These are phyloP conservation scores for Cercophora newfieldiana DNA, from an alignment of 495 filamentous ascomycete genomes.

Conservation along the genomic window DNA sequence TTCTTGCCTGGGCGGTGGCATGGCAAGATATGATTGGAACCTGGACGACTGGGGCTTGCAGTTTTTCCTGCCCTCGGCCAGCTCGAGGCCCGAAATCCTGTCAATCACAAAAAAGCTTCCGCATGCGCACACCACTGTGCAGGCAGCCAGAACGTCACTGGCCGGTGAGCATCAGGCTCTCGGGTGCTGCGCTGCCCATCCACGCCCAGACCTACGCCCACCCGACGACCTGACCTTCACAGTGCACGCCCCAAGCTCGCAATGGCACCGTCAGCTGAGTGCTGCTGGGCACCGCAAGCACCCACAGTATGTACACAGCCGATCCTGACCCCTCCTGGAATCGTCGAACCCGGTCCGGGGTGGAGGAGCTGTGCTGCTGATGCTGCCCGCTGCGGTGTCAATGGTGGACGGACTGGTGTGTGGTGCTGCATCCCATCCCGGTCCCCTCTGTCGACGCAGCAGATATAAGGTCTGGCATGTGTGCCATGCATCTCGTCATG, in stretches of 20 bases:
- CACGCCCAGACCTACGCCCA: background rate
- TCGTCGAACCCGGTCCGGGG: background rate
- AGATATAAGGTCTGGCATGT: conserved; percentile 5
- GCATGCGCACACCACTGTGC: background rate
- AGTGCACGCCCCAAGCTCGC: too few species aligned
- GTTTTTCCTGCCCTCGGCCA: background rate
- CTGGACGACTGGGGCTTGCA: background rate
- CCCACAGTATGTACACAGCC: conserved; percentile 15
- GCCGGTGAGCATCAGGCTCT: background rate
- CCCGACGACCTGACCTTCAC: too few species aligned
- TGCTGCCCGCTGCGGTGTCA: too few species aligned
- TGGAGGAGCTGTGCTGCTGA: background rate
- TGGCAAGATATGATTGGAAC: conserved; percentile 11
- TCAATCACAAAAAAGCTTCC: background rate
- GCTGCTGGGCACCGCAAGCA: background rate
- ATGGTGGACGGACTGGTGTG: too few species aligned
- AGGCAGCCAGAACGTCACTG: background rate
- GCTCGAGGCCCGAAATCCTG: background rate
- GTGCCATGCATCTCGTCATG: background rate
- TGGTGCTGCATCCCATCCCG: background rate
- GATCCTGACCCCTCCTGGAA: conserved; percentile 4
- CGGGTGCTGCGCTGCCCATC: background rate
- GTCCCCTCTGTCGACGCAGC: background rate
- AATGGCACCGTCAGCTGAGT: conserved; percentile 13
- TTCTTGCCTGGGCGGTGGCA: conserved; percentile 2